Evolutionary conservation across 1,284 basidiomycete species (phyloP).

Genomic region (Ceraceosorus guamensis): DNA sequence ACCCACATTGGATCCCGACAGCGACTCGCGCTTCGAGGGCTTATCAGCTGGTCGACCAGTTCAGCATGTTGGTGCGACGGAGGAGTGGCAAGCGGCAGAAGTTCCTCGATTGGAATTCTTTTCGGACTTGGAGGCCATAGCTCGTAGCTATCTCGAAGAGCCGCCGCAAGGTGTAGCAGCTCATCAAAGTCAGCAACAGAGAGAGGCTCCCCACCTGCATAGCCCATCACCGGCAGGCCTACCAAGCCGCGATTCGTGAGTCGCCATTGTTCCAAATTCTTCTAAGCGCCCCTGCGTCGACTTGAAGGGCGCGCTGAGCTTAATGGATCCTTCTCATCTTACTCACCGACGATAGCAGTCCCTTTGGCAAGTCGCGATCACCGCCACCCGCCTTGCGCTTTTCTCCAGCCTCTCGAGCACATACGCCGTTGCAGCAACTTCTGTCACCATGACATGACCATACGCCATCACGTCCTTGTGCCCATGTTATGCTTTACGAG

Average conservation of each 20-base stretch:
- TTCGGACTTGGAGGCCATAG: constrained; percentile 1
- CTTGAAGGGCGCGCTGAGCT: too few relatives aligned
- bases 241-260: background rate
- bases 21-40: background rate
- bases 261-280: background rate
- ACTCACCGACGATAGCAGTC: too few relatives aligned
- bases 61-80: constrained; percentile 1
- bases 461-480: too few relatives aligned
- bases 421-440: too few relatives aligned
- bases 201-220: background rate
- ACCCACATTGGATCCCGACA: background rate
- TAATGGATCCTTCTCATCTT: too few relatives aligned
- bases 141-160: background rate
- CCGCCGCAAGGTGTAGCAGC: background rate
- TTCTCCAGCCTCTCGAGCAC: too few relatives aligned
- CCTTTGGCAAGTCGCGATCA: too few relatives aligned
- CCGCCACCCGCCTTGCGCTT: too few relatives aligned
- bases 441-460: too few relatives aligned
- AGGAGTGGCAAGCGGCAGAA: constrained; percentile 3
- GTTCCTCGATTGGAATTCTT: constrained; percentile 7
- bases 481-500: too few relatives aligned
- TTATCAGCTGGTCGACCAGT: background rate
- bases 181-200: background rate
- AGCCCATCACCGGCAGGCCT: background rate
- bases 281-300: too few relatives aligned